Conservation (phyloP, 192 early-diverging fungal genomes). For the Chytriomyces sp. region DNA sequence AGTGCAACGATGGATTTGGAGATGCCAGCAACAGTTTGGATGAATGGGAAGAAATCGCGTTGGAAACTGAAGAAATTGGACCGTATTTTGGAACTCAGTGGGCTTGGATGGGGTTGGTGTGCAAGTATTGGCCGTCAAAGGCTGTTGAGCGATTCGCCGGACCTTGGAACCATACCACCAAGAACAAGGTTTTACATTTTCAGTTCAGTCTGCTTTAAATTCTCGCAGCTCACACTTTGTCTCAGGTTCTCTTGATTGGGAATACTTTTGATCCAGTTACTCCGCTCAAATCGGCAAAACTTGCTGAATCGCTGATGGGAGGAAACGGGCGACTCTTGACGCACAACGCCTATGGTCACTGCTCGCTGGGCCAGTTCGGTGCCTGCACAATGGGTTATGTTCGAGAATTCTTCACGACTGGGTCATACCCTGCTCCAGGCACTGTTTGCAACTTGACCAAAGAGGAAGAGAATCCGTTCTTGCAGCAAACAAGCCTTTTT, state of each 20-base stretch:
- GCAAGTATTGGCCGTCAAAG: slow-evolving; percentile 40
- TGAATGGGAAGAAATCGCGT: slow-evolving; percentile 3
- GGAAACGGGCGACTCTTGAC: slow-evolving; percentile 40
- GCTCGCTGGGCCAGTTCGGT: slow-evolving; percentile 38
- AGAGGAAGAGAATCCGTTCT: neutral
- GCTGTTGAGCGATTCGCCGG: slow-evolving; percentile 36
- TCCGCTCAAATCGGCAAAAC: slow-evolving; percentile 40
- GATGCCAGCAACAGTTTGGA: neutral
- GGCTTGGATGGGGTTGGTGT: neutral
- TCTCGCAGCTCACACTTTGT: neutral
- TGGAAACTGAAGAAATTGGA: neutral
- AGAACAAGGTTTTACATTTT: slow-evolving; percentile 35
- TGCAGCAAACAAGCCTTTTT: too few species aligned
- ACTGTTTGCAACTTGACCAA: slow-evolving; percentile 1
- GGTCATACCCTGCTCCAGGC: neutral
- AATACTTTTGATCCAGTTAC: slow-evolving; percentile 55
- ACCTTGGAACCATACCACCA: slow-evolving; percentile 49
- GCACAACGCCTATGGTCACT: slow-evolving; percentile 52
- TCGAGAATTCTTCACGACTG: slow-evolving; percentile 32
- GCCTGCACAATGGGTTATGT: slow-evolving; percentile 43
- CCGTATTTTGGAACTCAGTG: neutral
- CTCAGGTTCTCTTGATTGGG: slow-evolving; percentile 45
- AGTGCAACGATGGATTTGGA: slow-evolving; percentile 18
- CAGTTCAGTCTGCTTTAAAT: neutral
- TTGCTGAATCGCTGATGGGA: slow-evolving; percentile 29